Conservation (phyloP, 148 eudicot genomes). For the Simmondsia chinensis region DNA sequence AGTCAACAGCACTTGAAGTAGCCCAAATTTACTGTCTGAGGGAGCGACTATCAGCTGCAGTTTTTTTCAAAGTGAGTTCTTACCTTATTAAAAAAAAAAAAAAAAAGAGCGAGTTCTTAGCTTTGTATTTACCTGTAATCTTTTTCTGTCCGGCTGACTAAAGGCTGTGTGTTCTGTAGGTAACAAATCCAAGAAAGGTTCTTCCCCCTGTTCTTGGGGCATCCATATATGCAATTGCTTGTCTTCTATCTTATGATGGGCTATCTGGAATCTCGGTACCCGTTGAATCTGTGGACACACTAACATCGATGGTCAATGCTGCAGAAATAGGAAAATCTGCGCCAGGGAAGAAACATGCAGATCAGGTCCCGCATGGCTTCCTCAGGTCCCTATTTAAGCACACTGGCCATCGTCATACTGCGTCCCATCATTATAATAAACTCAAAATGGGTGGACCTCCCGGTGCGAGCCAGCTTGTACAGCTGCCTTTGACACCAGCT, state of each 20-base stretch:
- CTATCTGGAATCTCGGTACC: conserved; percentile 31
- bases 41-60: conserved; percentile 80
- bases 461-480: not conserved
- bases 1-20: conserved; percentile 75
- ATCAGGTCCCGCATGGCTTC: conserved; percentile 14
- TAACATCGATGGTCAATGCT: conserved; percentile 44
- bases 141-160: not conserved
- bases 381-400: conserved; percentile 18
- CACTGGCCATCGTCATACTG: not conserved
- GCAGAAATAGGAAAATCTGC: conserved; percentile 30
- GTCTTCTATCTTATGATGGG: conserved; percentile 63
- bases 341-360: conserved; percentile 7
- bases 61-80: conserved; percentile 55
- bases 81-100: too few relatives aligned
- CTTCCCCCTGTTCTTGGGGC: conserved; percentile 60
- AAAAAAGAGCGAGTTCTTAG: too few relatives aligned
- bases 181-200: conserved; percentile 36
- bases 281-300: conserved; percentile 30
- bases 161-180: conserved; percentile 29
- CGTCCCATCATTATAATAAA: conserved; percentile 4
- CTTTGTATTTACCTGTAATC: too few relatives aligned
- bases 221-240: conserved; percentile 52
- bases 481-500: not conserved
- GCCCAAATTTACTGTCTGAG: conserved; percentile 94
- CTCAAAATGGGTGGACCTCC: not conserved